Evolutionary conservation across 495 filamentous ascomycete genomes (phyloP), one percentile per base, ranked within the genome.

Genomic region (Cercophora sp.): DNA sequence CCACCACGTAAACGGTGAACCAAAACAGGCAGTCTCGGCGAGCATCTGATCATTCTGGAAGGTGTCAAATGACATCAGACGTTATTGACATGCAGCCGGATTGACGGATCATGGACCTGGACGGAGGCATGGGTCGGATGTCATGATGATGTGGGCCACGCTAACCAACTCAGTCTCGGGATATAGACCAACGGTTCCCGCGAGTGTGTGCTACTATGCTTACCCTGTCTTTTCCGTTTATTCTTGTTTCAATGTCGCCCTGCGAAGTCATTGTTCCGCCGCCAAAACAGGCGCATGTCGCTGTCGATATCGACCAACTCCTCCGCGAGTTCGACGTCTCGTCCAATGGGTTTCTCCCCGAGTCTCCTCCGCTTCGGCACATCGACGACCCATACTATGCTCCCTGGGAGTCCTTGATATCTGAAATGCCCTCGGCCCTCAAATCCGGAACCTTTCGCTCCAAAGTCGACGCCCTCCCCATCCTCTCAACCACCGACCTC

Each of bases 341-440:
- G 0, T 44, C 39, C 9, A 64, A 87, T 70, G 91, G 90, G 34
- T 96, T 96, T 64, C 85, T 96, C 18, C 86, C 91, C 0, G 63
- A 81, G 16, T 75, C 86, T 36, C 64, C 77, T 2, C 91, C 91
- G 5, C 74, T 96, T 4, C 72, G 80, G 13, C 52, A 69, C 8
- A 75, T 96, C 8, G 82, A 87, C 2, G 76, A 89, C 58, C 72
- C 79, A 1, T 95, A 94, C 70, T 96, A 94, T 62, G 72, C 74
- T 10, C 82, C 83, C 43, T 96, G 91, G 91, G 91, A 96, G 63
- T 66, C 72, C 20, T 70, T 94, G 13, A 73, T 85, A 2, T 70
- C 74, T 2, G 85, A 89, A 52, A 66, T 96, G 4, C 85, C 90
- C 51, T 67, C 74, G 0, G 69, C 86, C 43, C 72, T 94, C 9